These are phyloP conservation scores for Solanum pinnatisectum DNA, from an alignment of 257 asterid species.

Conservation along the genomic window DNA sequence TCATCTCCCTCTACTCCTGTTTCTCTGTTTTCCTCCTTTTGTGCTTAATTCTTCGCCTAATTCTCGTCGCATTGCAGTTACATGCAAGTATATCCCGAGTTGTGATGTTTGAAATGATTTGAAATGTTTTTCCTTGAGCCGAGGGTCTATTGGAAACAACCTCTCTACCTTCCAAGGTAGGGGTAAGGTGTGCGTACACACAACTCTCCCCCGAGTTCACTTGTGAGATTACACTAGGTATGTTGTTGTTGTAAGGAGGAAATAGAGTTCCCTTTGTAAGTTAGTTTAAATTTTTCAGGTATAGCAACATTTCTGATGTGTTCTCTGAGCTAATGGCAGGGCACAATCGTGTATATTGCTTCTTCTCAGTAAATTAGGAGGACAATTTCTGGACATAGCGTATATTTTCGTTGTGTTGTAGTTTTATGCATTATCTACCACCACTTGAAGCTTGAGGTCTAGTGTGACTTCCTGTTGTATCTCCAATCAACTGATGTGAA, in stretches of 20 bases:
- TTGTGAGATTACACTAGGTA: neutral
- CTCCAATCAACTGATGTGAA: neutral
- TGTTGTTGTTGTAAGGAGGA: neutral
- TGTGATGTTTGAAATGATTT: neutral
- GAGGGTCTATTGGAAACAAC: neutral
- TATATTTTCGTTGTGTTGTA: neutral
- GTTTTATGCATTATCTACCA: neutral
- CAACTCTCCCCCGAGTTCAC: neutral
- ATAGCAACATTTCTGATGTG: neutral
- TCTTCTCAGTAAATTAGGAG: neutral
- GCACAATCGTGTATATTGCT: neutral
- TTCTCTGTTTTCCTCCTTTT: neutral
- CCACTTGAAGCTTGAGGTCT: neutral
- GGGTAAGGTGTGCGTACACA: neutral
- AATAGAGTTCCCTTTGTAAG: neutral
- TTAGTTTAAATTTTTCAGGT: neutral
- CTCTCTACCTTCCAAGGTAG: neutral
- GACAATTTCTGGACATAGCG: neutral
- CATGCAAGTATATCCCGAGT: neutral
- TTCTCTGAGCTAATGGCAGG: neutral
- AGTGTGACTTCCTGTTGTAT: neutral
- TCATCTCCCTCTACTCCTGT: neutral
- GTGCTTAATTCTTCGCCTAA: neutral
- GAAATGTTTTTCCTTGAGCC: neutral
- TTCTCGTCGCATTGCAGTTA: neutral